These are phyloP conservation scores for Candida dendrica DNA, from an alignment of 805 yeast genomes.

Conservation along the genomic window DNA sequence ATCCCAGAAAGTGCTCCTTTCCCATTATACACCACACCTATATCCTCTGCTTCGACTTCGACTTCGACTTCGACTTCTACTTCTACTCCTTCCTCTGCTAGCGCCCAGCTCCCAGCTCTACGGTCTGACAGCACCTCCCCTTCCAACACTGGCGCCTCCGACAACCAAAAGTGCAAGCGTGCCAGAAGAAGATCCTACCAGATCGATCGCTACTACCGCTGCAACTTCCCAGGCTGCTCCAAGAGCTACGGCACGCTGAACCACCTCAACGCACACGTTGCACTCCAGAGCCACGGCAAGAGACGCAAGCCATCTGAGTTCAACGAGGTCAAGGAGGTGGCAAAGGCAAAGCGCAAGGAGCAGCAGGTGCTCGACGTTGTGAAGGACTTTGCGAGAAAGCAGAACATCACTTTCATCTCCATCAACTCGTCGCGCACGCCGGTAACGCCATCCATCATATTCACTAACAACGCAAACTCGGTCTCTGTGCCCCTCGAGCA, in stretches of 20 bases:
- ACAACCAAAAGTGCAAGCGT: not conserved
- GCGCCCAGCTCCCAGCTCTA: too few relatives aligned
- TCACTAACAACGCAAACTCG: not conserved
- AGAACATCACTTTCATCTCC: not conserved
- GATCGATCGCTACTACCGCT: constrained; percentile 40
- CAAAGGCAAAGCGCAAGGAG: not conserved
- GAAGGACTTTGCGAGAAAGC: not conserved
- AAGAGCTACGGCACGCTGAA: constrained; percentile 50
- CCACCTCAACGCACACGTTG: constrained; percentile 44
- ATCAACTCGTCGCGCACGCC: not conserved
- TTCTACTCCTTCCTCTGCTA: too few relatives aligned
- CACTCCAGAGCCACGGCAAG: constrained; percentile 39
- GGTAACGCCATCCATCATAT: not conserved
- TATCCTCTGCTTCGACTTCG: too few relatives aligned
- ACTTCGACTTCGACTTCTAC: too few relatives aligned
- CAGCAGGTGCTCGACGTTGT: not conserved
- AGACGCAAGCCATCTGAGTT: constrained; percentile 43
- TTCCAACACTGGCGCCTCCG: too few relatives aligned
- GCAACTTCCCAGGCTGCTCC: constrained; percentile 35
- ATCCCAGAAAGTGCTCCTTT: too few relatives aligned
- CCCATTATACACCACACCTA: too few relatives aligned
- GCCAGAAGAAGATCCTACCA: constrained; percentile 38
- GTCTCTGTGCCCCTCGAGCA: not conserved
- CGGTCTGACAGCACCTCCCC: too few relatives aligned
- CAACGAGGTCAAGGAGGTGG: constrained; percentile 19